Evolutionary conservation across 495 filamentous ascomycete genomes (phyloP), one percentile per base, ranked within the genome.

Genomic region (Wilcoxina mikolae): DNA sequence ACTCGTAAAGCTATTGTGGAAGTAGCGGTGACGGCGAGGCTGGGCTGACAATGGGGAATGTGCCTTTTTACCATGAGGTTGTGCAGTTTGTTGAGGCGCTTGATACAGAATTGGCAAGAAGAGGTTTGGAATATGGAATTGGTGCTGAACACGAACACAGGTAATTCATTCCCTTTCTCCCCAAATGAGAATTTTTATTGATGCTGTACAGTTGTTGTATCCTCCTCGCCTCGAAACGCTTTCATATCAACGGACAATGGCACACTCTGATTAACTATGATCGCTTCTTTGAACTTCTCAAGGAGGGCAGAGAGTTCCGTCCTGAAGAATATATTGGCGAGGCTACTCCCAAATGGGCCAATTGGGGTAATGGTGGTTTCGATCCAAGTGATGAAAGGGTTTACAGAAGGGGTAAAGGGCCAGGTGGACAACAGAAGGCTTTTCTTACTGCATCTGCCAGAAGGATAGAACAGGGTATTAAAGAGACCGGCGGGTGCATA

Each of bases 281-380:
- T 38, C 78, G 74, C 51, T 96, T 95, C 74, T 95, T 95, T 64
- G 73, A 90, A 62, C 74, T 86, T 27, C 73, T 89, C 29, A 84
- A 93, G 69, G 75, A 72, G 52, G 79, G 78, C 20, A 75, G 78
- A 49, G 78, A 78, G 17, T 95, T 91, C 68, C 71, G 72, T 0
- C 90, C 90, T 0, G 88, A 94, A 64, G 89, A 96, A 64, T 96
- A 96, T 67, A 80, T 93, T 73, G 81, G 79, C 0, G 74, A 78
- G 18, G 71, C 76, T 56, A 96, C 90, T 3, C 85, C 87, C 10
- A 84, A 93, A 61, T 96, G 90, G 90, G 90, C 90, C 20, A 78
- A 77, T n/a, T 95, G 86, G 84, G 90, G 90, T 0, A 80, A 85
- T 45, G 89, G 90, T 2, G 90, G 90, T 1, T 96, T 96, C 65